Percentiles rank a stretch among this genome's conserved stretches.
Evolutionary conservation across 805 yeast species (phyloP).

Genomic region (Candida ovalis): DNA sequence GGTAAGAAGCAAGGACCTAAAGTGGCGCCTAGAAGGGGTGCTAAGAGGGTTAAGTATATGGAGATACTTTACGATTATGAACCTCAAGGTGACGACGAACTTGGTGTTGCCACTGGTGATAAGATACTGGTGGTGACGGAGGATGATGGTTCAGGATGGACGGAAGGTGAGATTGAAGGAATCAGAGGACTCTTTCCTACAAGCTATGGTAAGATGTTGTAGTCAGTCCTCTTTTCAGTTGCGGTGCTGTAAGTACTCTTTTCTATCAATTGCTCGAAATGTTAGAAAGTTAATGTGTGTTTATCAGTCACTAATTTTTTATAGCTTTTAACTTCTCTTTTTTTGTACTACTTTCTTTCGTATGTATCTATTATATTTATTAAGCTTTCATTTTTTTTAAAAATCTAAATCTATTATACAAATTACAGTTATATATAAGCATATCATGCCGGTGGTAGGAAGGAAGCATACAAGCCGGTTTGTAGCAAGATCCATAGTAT

Average conservation of each 20-base stretch:
- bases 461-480: conserved; percentile 71
- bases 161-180: conserved; percentile 79
- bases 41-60: conserved; percentile 58
- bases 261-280: too few species aligned
- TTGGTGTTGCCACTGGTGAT: conserved; percentile 71
- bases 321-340: too few species aligned
- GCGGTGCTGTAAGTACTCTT: too few species aligned
- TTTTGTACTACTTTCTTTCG: neutral
- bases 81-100: conserved; percentile 79
- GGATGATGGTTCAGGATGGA: conserved; percentile 90
- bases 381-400: too few species aligned
- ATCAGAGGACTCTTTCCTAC: conserved; percentile 73
- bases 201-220: conserved; percentile 48
- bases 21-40: conserved; percentile 69
- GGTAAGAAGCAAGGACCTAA: conserved; percentile 61
- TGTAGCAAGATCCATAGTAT: conserved; percentile 66
- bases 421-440: neutral
- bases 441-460: conserved; percentile 84
- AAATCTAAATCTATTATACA: conserved; percentile 23
- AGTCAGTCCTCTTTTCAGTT: conserved; percentile 1
- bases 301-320: too few species aligned
- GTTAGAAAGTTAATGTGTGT: too few species aligned
- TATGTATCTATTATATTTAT: neutral
- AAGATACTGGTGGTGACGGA: conserved; percentile 61
- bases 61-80: conserved; percentile 71